Evolutionary conservation across 176 grass and related monocot genomes (phyloP).

Genomic region (Lolium multiflorum): DNA sequence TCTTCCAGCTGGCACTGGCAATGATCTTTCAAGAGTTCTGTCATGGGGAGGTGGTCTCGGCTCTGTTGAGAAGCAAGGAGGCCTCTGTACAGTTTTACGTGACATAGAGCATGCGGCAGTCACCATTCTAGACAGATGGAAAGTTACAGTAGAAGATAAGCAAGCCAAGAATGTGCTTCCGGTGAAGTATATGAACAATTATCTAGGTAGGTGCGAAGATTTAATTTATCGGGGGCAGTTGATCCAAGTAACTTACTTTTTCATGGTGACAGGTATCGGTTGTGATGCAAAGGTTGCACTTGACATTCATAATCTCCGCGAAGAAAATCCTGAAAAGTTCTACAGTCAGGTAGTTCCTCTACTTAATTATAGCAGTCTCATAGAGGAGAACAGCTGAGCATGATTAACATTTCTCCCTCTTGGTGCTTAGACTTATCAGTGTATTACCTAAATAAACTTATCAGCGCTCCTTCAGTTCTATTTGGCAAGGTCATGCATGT

Average conservation of each 20-base stretch:
- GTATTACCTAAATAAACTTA: neutral
- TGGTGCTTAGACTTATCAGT: neutral
- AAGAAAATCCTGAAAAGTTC: slow-evolving; percentile 96
- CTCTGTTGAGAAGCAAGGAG: slow-evolving; percentile 67
- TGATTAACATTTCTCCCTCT: neutral
- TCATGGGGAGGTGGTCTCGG: slow-evolving; percentile 77
- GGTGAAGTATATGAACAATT: slow-evolving; percentile 75
- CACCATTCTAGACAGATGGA: slow-evolving; percentile 82
- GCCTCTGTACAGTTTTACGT: slow-evolving; percentile 58
- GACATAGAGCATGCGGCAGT: slow-evolving; percentile 72
- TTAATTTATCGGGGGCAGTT: neutral
- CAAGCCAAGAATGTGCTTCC: slow-evolving; percentile 48
- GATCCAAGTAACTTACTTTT: slow-evolving; percentile 32
- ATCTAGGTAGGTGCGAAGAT: slow-evolving; percentile 61
- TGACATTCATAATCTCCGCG: slow-evolving; percentile 92
- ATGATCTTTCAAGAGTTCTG: slow-evolving; percentile 80
- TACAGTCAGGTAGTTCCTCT: slow-evolving; percentile 69
- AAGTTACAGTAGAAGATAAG: slow-evolving; percentile 59
- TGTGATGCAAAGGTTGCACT: slow-evolving; percentile 97
- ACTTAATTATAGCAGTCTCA: neutral
- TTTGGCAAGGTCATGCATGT: slow-evolving; percentile 15
- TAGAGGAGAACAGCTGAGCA: neutral
- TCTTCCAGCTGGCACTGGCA: slow-evolving; percentile 84
- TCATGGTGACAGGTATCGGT: slow-evolving; percentile 63
- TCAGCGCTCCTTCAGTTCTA: neutral